These are phyloP conservation scores for Botrytis sinoallii DNA, from an alignment of 2,329 filamentous ascomycete genomes.

Conservation along the genomic window DNA sequence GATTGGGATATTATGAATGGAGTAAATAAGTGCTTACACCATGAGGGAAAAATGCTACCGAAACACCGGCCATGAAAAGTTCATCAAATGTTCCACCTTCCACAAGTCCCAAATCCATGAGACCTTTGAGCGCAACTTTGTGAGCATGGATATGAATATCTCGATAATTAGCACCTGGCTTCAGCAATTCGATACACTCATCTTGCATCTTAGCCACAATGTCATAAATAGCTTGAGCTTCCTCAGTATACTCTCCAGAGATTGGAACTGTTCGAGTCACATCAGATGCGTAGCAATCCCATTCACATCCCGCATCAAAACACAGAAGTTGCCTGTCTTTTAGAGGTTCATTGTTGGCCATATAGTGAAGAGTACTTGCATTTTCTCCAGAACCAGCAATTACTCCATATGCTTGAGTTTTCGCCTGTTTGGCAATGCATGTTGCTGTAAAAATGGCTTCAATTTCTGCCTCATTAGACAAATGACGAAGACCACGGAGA, in stretches of 20 bases:
- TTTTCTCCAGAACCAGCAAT: slow-evolving; percentile 84
- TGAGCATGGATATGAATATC: slow-evolving; percentile 72
- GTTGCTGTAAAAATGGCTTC: slow-evolving; percentile 73
- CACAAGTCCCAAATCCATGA: slow-evolving; percentile 71
- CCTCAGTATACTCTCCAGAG: slow-evolving; percentile 63
- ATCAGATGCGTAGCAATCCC: slow-evolving; percentile 80
- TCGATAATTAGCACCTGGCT: slow-evolving; percentile 67
- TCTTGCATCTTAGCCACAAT: slow-evolving; percentile 80
- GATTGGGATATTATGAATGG: not conserved
- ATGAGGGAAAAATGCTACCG: slow-evolving; percentile 64
- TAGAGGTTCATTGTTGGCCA: slow-evolving; percentile 71
- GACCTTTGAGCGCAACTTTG: slow-evolving; percentile 65
- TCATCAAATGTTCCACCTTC: slow-evolving; percentile 57
- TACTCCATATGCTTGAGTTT: slow-evolving; percentile 79
- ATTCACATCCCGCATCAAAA: slow-evolving; percentile 86
- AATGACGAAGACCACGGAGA: slow-evolving; percentile 57
- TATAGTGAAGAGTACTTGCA: slow-evolving; percentile 83
- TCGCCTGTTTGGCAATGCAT: slow-evolving; percentile 70
- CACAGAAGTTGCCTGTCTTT: slow-evolving; percentile 69
- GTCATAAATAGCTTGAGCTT: slow-evolving; percentile 70
- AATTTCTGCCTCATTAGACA: slow-evolving; percentile 77
- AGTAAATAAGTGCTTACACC: slow-evolving; percentile 39
- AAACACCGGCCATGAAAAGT: slow-evolving; percentile 51
- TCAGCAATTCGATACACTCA: slow-evolving; percentile 65
- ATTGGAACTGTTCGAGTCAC: slow-evolving; percentile 87